Percentiles rank a stretch among this genome's conserved stretches.
Evolutionary conservation across 805 yeast species (phyloP).

Genomic region (Barnettozyma californica): DNA sequence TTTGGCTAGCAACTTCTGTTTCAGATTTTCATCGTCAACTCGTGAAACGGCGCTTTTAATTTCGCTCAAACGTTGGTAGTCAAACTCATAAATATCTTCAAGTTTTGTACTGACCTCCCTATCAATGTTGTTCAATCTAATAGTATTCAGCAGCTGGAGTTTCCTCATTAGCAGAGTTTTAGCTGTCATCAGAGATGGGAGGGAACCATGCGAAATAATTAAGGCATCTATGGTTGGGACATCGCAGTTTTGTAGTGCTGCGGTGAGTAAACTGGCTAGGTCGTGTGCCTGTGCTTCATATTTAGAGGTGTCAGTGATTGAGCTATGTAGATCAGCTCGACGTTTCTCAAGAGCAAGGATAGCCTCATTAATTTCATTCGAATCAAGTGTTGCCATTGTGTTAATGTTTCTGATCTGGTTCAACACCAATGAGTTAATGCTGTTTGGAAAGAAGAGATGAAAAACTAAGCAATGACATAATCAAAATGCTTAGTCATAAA

Average conservation of each 20-base stretch:
- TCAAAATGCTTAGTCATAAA: not conserved
- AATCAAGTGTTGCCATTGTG: conserved; percentile 20
- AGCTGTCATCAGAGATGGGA: conserved; percentile 16
- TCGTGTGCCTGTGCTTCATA: conserved; percentile 14
- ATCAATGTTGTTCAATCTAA: not conserved
- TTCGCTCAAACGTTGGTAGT: conserved; percentile 9
- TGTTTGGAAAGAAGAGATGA: too few relatives aligned
- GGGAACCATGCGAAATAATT: conserved; percentile 15
- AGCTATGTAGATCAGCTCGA: conserved; percentile 13
- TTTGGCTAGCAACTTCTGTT: not conserved
- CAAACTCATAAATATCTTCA: conserved; percentile 8
- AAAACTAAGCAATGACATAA: not conserved
- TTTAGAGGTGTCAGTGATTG: conserved; percentile 10
- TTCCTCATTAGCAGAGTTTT: conserved; percentile 9
- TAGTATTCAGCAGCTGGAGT: not conserved
- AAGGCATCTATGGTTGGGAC: conserved; percentile 21
- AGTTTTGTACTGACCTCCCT: not conserved
- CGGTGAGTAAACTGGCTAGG: conserved; percentile 11
- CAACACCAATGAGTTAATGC: not conserved
- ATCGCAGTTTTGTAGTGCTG: conserved; percentile 15
- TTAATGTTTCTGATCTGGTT: not conserved
- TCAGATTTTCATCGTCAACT: conserved; percentile 1
- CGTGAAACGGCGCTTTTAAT: conserved; percentile 6
- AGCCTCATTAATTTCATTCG: conserved; percentile 22
- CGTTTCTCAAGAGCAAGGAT: conserved; percentile 23